Percentiles rank a stretch among this genome's conserved stretches.
These are phyloP conservation scores for Sequoia sempervirens DNA, from an alignment of 75 land plant genomes.

Conservation along the genomic window DNA sequence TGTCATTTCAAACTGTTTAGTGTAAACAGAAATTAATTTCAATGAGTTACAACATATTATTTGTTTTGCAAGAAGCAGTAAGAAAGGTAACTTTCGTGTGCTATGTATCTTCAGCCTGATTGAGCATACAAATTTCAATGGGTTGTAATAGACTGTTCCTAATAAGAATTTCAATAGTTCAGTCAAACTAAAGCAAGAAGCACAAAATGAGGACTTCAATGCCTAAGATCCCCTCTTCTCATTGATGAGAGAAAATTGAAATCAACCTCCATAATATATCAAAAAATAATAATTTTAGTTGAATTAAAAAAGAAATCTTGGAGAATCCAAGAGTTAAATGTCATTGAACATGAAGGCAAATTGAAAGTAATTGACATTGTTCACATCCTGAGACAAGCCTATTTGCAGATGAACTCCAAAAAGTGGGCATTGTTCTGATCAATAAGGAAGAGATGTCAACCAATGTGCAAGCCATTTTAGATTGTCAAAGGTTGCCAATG, in stretches of 20 bases:
- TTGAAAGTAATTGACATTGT: too few species aligned
- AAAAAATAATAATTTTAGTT: too few species aligned
- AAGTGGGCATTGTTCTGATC: too few species aligned
- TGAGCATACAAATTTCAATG: background rate
- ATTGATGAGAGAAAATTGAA: background rate
- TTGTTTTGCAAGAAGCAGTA: background rate
- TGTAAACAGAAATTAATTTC: background rate
- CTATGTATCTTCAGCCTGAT: conserved; percentile 1
- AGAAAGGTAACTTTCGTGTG: background rate
- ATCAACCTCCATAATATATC: background rate
- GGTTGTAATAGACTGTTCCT: background rate
- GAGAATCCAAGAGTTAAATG: too few species aligned
- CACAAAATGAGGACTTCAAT: background rate
- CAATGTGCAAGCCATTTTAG: too few species aligned
- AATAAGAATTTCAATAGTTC: background rate
- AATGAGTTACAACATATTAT: background rate
- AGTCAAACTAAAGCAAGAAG: background rate
- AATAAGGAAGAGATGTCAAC: too few species aligned
- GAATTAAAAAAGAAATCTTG: too few species aligned
- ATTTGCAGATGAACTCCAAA: too few species aligned
- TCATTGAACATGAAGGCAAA: too few species aligned
- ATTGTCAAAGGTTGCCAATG: too few species aligned
- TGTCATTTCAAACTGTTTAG: background rate
- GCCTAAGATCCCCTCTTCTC: background rate
- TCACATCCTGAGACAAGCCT: too few species aligned